A percentile compares a stretch with the other conserved stretches of the same genome.
These are phyloP conservation scores for Pugionium cornutum DNA, from an alignment of 345 rosid genomes.

Conservation along the genomic window DNA sequence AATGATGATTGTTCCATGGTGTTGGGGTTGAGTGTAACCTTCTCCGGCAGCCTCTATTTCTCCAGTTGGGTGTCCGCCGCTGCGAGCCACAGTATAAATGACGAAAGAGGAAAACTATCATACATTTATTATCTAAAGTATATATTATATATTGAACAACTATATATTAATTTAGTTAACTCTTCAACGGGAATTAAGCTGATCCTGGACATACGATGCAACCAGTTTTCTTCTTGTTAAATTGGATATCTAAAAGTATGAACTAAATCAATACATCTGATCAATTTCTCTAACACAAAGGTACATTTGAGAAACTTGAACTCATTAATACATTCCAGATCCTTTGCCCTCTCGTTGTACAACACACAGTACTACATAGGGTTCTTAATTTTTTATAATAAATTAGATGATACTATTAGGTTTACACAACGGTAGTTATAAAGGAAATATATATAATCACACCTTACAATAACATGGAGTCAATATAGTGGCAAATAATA, in stretches of 20 bases:
- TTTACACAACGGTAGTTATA: too few relatives aligned
- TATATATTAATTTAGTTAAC: not conserved
- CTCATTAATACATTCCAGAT: too few relatives aligned
- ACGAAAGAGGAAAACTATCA: slow-evolving; percentile 33
- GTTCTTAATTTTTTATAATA: too few relatives aligned
- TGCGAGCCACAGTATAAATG: not conserved
- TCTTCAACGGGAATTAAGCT: slow-evolving; percentile 7
- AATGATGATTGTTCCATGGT: too few relatives aligned
- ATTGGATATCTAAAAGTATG: not conserved
- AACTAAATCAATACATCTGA: not conserved
- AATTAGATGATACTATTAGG: too few relatives aligned
- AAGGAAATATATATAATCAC: not conserved
- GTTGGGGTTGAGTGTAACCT: not conserved
- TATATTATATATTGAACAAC: too few relatives aligned
- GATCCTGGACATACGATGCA: not conserved
- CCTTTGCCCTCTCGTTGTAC: too few relatives aligned
- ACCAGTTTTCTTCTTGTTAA: not conserved
- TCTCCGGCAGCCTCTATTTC: too few relatives aligned
- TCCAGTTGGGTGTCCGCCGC: too few relatives aligned
- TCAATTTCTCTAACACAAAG: slow-evolving; percentile 3
- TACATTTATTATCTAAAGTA: slow-evolving; percentile 21
- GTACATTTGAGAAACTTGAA: too few relatives aligned
- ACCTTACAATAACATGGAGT: not conserved
- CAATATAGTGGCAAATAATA: too few relatives aligned
- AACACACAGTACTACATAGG: too few relatives aligned